These are phyloP conservation scores for Trypanosoma grayi DNA, from an alignment of 208 protist species.

Conservation along the genomic window DNA sequence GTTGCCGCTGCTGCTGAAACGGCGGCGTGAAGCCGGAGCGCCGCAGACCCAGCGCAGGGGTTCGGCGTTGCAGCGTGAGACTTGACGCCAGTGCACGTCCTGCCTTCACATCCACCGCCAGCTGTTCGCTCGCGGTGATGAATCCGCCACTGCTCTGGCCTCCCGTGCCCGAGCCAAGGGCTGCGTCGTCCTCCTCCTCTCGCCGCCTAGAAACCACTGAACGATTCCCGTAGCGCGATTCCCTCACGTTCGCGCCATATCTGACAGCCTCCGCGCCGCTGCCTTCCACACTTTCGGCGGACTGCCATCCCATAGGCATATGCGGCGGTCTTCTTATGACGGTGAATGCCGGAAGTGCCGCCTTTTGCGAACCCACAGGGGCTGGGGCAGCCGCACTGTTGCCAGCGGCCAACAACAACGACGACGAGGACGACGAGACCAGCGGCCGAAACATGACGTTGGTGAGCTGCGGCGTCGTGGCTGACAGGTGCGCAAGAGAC, in stretches of 20 bases:
- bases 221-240: background rate
- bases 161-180: background rate
- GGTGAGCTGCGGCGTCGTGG: background rate
- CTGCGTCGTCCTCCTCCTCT: background rate
- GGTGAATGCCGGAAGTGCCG: background rate
- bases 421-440: background rate
- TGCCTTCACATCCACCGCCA: conserved; percentile 41
- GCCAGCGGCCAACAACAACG: background rate
- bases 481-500: background rate
- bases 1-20: conserved; percentile 48
- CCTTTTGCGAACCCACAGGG: too few relatives aligned
- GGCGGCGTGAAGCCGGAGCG: conserved; percentile 55
- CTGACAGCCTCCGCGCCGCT: background rate
- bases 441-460: background rate
- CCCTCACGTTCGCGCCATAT: background rate
- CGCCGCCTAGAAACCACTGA: background rate
- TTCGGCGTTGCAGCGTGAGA: conserved; percentile 40
- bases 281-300: background rate
- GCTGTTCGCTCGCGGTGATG: conserved; percentile 59
- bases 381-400: too few relatives aligned
- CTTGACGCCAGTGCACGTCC: conserved; percentile 36
- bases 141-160: conserved; percentile 31
- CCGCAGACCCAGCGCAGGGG: conserved; percentile 60
- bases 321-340: background rate
- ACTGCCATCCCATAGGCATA: background rate